phyloP scores from a whole-genome alignment of 2,329 filamentous ascomycete genomes.

The Rutstroemia sp. region DNA sequence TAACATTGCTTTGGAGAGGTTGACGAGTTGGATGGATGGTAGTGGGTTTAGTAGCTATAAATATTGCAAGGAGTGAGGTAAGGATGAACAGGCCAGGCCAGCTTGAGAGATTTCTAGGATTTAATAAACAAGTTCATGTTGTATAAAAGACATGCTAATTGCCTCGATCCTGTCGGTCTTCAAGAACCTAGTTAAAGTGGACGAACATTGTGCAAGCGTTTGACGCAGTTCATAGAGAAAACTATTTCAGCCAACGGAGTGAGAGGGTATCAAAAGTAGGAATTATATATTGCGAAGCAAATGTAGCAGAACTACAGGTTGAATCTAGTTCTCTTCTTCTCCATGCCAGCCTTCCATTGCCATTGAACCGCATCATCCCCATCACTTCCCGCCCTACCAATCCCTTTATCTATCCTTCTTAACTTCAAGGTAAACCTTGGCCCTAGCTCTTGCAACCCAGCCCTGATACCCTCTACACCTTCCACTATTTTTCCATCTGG shows the following conservation, averaged over 20 bases:
- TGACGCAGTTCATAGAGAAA: too few species aligned
- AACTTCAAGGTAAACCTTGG: constrained; percentile 81
- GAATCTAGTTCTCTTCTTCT: constrained; percentile 90
- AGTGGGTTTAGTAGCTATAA: neutral
- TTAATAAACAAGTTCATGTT: neutral
- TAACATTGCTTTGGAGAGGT: constrained; percentile 12
- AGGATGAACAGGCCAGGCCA: neutral
- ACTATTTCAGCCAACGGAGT: too few species aligned
- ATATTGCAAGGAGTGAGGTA: neutral
- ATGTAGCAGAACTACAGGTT: constrained; percentile 57
- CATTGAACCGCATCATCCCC: constrained; percentile 50
- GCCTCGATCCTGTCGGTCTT: too few species aligned
- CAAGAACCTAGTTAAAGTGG: neutral
- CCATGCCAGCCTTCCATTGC: constrained; percentile 95
- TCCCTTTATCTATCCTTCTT: constrained; percentile 82
- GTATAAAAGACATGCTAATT: too few species aligned
- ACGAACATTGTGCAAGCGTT: too few species aligned
- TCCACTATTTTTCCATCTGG: constrained; percentile 76
- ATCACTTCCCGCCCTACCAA: constrained; percentile 60
- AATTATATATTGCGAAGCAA: constrained; percentile 15
- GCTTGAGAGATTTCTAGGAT: neutral
- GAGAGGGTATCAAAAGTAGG: constrained; percentile 22
- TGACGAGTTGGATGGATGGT: constrained; percentile 11
- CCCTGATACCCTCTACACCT: constrained; percentile 77
- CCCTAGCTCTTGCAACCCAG: constrained; percentile 85